These are phyloP conservation scores for Gymnopus androsaceus DNA, from an alignment of 1,284 basidiomycete species.

Conservation along the genomic window DNA sequence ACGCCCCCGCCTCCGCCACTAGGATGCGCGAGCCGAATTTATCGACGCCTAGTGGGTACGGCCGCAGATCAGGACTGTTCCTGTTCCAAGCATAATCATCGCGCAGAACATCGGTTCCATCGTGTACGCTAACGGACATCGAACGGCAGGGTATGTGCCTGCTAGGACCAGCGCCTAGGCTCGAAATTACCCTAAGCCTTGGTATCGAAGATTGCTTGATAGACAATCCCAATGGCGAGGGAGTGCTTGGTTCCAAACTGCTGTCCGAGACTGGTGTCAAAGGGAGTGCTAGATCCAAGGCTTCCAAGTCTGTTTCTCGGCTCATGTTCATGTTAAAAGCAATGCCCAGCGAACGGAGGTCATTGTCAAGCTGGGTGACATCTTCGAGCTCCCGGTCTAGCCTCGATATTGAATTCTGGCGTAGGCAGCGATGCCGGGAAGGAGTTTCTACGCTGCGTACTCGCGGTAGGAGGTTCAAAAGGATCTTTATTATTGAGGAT, in stretches of 20 bases:
- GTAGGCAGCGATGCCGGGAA: neutral
- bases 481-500: neutral
- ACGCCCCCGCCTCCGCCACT: slow-evolving; percentile 2
- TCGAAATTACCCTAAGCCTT: too few species aligned
- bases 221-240: too few species aligned
- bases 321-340: neutral
- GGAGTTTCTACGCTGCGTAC: neutral
- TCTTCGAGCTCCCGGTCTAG: neutral
- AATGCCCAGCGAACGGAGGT: neutral
- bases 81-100: neutral
- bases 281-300: slow-evolving; percentile 4
- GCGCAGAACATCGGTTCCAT: neutral
- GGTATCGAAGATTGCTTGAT: too few species aligned
- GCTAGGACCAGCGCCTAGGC: neutral
- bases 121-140: neutral
- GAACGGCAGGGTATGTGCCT: neutral
- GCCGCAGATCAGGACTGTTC: neutral
- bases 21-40: neutral
- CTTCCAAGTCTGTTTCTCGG: neutral
- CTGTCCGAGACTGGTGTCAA: neutral
- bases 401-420: neutral
- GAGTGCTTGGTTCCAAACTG: neutral
- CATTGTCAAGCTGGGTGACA: neutral
- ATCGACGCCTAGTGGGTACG: neutral
- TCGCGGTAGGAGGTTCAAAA: neutral